Base-by-base conservation (phyloP, 208 protist species). In the Leishmania gerbilli region DNA sequence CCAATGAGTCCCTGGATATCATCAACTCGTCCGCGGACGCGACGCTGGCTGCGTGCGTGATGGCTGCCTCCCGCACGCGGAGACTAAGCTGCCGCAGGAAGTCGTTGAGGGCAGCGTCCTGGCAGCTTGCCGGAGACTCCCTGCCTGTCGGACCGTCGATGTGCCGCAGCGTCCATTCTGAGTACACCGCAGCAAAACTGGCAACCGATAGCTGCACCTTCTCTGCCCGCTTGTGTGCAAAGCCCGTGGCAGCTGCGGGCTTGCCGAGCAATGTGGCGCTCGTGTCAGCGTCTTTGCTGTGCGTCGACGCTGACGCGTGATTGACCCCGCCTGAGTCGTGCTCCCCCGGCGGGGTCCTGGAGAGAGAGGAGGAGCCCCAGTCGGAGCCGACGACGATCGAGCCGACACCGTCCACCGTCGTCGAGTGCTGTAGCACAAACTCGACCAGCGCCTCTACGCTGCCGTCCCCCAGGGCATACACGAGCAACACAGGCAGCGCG, bases 391-490 rank as follows among this genome's bases (percentile, higher is more conserved):
- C 80, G 11, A 88, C 86, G n/a, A 97, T 88, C 19, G 91, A 94
- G 49, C 93, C 93, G 77, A 97, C 79, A 27, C 92, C 93, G 71
- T 97, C 90, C 49, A 95, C 90, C 53, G 76, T 77, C 6, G 86
- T 90, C 74, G 92, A 91, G 79, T 89, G 81, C 58, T 84, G 79
- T 13, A 85, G 76, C 31, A 95, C 79, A 47, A 87, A 87, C n/a
- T 86, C 77, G 34, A 92, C 81, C 49, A 95, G 68, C 42, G 42
- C 67, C 47, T 76, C 69, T 27, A 94, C 78, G 76, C 93, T 97
- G 76, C 87, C 88, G 79, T 97, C 93, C 45, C 69, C 77, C 56
- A 93, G 76, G 17, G 90, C 83, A 40, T 75, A 83, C 5, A 95
- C 34, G 17, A 97, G 87, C 34, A 95, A 80, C n/a, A 93, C 53